phyloP scores from a whole-genome alignment of 2,329 filamentous ascomycete species.

The Zymoseptoria ardabiliae region DNA sequence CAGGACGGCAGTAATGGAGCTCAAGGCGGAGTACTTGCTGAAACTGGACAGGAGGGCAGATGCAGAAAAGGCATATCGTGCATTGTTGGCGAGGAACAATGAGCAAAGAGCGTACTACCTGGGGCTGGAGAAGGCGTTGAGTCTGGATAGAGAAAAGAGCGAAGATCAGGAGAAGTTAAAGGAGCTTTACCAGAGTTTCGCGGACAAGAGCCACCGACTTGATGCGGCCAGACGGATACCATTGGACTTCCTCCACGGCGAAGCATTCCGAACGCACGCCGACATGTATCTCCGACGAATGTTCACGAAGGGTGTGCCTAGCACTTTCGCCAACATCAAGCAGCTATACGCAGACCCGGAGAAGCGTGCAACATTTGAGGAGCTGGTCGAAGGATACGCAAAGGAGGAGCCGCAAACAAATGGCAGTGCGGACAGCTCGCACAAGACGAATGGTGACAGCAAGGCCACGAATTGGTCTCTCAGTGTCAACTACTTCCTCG shows the following conservation, averaged over 20 bases:
- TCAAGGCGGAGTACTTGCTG: conserved; percentile 74
- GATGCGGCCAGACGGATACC: conserved; percentile 83
- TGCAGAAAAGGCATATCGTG: conserved; percentile 72
- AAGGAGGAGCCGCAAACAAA: conserved; percentile 24
- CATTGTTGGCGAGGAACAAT: conserved; percentile 75
- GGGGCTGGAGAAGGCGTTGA: conserved; percentile 62
- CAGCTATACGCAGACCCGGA: conserved; percentile 71
- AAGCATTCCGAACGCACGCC: conserved; percentile 71
- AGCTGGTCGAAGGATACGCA: conserved; percentile 73
- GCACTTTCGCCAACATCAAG: conserved; percentile 94
- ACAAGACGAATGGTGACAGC: conserved; percentile 13
- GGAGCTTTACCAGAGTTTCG: conserved; percentile 74
- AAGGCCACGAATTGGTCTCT: conserved; percentile 57
- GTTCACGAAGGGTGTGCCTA: conserved; percentile 88
- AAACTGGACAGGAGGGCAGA: conserved; percentile 71
- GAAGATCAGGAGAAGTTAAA: conserved; percentile 63
- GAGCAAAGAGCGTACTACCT: conserved; percentile 85
- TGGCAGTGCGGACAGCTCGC: conserved; percentile 34
- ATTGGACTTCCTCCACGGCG: conserved; percentile 77
- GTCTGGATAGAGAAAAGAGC: conserved; percentile 53
- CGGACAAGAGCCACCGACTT: conserved; percentile 69
- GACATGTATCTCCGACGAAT: conserved; percentile 74
- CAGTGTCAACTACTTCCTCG: conserved; percentile 84
- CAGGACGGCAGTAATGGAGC: conserved; percentile 75
- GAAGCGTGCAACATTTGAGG: conserved; percentile 71